A percentile compares a stretch with the other conserved stretches of the same genome.
These are phyloP conservation scores for Taiozyma sp. DNA, from an alignment of 1,139 yeast species.

Conservation along the genomic window DNA sequence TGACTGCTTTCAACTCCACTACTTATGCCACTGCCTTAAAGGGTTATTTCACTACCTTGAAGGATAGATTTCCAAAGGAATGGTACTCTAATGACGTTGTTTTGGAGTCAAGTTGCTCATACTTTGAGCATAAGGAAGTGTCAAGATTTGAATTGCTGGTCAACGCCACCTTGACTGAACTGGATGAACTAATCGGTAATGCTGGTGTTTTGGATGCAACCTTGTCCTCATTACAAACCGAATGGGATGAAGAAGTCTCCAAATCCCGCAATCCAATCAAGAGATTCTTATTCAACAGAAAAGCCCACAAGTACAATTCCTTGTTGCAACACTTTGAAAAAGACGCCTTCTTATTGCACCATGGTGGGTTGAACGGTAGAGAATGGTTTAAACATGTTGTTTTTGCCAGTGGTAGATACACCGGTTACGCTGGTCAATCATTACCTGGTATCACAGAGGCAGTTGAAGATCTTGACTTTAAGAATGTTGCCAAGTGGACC, in stretches of 20 bases:
- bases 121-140: conserved; percentile 4
- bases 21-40: conserved; percentile 38
- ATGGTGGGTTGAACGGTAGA: conserved; percentile 60
- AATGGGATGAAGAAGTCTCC: conserved; percentile 22
- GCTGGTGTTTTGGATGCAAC: conserved; percentile 26
- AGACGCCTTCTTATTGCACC: conserved; percentile 47
- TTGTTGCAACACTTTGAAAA: conserved; percentile 56
- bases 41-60: conserved; percentile 29
- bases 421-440: conserved; percentile 82
- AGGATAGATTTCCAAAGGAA: conserved; percentile 29
- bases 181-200: conserved; percentile 11
- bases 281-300: conserved; percentile 22
- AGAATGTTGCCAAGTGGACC: conserved; percentile 52
- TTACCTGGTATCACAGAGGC: conserved; percentile 81
- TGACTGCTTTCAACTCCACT: conserved; percentile 34
- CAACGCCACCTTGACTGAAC: conserved; percentile 9
- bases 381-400: conserved; percentile 86
- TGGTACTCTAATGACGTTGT: conserved; percentile 29
- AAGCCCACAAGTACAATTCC: conserved; percentile 31
- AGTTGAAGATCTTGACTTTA: conserved; percentile 58
- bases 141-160: conserved; percentile 12
- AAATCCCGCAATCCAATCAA: conserved; percentile 24
- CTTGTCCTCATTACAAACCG: conserved; percentile 23
- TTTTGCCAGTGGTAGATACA: conserved; percentile 77
- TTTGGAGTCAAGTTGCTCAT: neutral